Conservation (phyloP, 1,284 basidiomycete species). For the Ustilago cynodontis region DNA sequence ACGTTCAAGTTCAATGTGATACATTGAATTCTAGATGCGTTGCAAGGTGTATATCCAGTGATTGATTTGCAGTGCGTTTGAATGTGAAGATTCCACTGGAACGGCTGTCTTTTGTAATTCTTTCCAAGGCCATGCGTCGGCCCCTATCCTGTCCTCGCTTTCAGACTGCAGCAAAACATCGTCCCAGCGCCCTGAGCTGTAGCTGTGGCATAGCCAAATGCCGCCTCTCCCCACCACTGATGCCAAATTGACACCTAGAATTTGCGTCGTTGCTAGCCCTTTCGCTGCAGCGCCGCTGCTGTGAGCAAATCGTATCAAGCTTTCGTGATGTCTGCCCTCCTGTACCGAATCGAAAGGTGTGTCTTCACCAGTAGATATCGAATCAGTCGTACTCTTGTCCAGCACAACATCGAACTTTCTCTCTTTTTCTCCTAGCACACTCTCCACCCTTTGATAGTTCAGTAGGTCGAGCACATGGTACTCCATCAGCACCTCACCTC, state of each 20-base stretch:
- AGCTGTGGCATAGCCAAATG: conserved; percentile 41
- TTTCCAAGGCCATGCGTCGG: conserved; percentile 14
- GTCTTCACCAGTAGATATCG: conserved; percentile 41
- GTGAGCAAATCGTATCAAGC: background rate
- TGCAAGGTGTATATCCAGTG: background rate
- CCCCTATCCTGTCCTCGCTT: background rate
- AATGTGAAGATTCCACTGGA: conserved; percentile 11
- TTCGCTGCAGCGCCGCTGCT: background rate
- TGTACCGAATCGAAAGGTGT: background rate
- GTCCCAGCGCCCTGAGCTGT: conserved; percentile 36
- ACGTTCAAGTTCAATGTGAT: no score
- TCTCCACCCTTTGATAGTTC: background rate
- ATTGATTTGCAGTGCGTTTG: conserved; percentile 30
- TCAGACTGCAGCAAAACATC: conserved; percentile 6
- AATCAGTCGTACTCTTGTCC: conserved; percentile 52
- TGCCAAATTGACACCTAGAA: conserved; percentile 26
- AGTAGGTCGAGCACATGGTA: conserved; percentile 35
- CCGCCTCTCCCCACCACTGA: conserved; percentile 1
- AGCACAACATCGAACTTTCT: conserved; percentile 36
- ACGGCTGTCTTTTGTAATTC: conserved; percentile 5
- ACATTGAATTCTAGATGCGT: conserved; percentile 1
- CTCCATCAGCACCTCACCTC: conserved; percentile 15
- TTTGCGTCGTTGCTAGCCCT: conserved; percentile 18
- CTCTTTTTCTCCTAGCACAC: background rate
- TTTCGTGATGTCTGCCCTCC: background rate